Evolutionary conservation across 129 eudicot species (phyloP).

Genomic region (Lactuca saligna): DNA sequence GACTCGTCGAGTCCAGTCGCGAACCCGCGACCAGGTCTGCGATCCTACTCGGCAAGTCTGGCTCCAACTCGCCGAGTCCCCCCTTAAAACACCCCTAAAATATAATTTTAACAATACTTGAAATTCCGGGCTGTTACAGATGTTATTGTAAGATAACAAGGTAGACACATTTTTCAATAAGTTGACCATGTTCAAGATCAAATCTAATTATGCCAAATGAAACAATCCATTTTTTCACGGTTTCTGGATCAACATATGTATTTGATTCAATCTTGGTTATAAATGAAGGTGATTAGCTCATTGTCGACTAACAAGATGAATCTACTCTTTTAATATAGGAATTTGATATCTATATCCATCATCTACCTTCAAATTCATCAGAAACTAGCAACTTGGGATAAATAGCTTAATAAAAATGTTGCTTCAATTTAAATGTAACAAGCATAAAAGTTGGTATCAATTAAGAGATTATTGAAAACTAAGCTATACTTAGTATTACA

Average conservation of each 20-base stretch:
- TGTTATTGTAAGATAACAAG: slow-evolving; percentile 82
- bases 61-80: too few relatives aligned
- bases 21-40: too few relatives aligned
- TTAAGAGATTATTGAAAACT: neutral
- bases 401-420: slow-evolving; percentile 17
- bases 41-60: too few relatives aligned
- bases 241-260: slow-evolving; percentile 52
- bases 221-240: slow-evolving; percentile 74
- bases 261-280: slow-evolving; percentile 53
- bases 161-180: slow-evolving; percentile 89
- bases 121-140: too few relatives aligned
- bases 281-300: slow-evolving; percentile 89
- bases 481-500: neutral
- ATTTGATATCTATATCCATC: slow-evolving; percentile 24
- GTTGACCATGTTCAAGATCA: slow-evolving; percentile 94
- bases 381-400: neutral
- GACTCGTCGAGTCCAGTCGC: too few relatives aligned
- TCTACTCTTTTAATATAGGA: slow-evolving; percentile 23
- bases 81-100: too few relatives aligned
- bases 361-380: slow-evolving; percentile 15
- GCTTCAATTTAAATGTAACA: neutral
- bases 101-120: too few relatives aligned
- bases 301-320: slow-evolving; percentile 40
- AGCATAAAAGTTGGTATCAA: neutral
- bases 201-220: slow-evolving; percentile 89